Evolutionary conservation across 441 rosid genomes (phyloP), one percentile per base, ranked within the genome.

Genomic region (Bruguiera hainesii): DNA sequence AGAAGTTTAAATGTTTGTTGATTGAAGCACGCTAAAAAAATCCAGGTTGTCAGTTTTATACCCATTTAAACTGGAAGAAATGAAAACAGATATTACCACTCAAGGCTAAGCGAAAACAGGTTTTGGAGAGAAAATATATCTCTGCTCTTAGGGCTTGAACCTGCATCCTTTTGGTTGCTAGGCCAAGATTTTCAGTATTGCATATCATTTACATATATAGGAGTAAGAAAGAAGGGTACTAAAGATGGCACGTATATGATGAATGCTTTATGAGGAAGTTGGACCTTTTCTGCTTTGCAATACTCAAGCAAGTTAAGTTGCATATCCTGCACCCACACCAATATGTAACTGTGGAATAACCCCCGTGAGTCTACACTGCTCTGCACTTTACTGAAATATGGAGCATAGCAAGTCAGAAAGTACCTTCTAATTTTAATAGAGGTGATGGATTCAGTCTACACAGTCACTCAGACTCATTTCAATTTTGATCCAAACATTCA

Each of bases 281-380:
- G 20, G 79, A 94, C 98, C 92, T 88, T 94, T 79, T 94, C 97
- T 29, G 91, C 85, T 82, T 83, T 90, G 85, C 99, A 95, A 29
- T 83, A 87, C 58, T 91, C 99, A 70, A 90, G 97, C 76, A 95
- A 83, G 76, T 79, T 87, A 30, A 91, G 89, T 76, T 94, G 87
- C 98, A 94, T 89, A 74, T 94, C 98, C 82, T 94, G 90, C 61
- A 94, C 87, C 97, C 97, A 94, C 70, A 94, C 85, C 84, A 87
- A 75, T 67, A 94, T 89, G 83, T 91, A 91, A 81, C 80, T 60
- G 16, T 94, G 87, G 71, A 94, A 91, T 85, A 91, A 80, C 26
- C 78, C 79, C 77, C 83, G 85, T 8, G 97, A 88, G 64, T 88
- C 92, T 61, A 91, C 82, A 69, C 98, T 96, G 71, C 83, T 87